These are phyloP conservation scores for Oxytropis ochrocephala DNA, from an alignment of 306 rosid species.

Conservation along the genomic window DNA sequence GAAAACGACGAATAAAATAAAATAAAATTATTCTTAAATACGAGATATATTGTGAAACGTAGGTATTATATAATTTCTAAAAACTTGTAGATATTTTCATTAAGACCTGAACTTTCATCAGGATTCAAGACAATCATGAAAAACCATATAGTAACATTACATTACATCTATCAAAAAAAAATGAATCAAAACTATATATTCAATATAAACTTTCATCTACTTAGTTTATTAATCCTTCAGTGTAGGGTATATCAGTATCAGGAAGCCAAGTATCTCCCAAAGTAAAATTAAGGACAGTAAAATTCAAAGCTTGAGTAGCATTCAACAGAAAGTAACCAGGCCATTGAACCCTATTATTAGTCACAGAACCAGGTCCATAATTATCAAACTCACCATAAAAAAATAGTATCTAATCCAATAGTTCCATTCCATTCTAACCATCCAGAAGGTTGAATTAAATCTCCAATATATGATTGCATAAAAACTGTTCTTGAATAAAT, in stretches of 20 bases:
- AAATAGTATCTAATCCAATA: constrained; percentile 51
- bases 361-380: constrained; percentile 62
- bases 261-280: constrained; percentile 76
- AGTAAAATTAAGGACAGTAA: constrained; percentile 57
- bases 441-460: constrained; percentile 44
- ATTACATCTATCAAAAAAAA: constrained; percentile 4
- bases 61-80: not conserved
- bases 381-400: constrained; percentile 64
- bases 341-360: constrained; percentile 55
- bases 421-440: constrained; percentile 82
- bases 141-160: not conserved
- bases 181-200: not conserved
- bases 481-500: constrained; percentile 62
- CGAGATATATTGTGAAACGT: no score
- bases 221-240: constrained; percentile 39
- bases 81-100: not conserved
- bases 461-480: constrained; percentile 68
- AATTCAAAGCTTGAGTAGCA: constrained; percentile 54
- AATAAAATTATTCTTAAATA: no score
- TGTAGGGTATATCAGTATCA: constrained; percentile 53
- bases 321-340: constrained; percentile 56
- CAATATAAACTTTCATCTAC: not conserved
- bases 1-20: no score
- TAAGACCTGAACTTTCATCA: constrained; percentile 1
- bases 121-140: no score